A percentile compares a stretch with the other conserved stretches of the same genome.
phyloP scores from a whole-genome alignment of 306 rosid species.

The Rosa lucieae region DNA sequence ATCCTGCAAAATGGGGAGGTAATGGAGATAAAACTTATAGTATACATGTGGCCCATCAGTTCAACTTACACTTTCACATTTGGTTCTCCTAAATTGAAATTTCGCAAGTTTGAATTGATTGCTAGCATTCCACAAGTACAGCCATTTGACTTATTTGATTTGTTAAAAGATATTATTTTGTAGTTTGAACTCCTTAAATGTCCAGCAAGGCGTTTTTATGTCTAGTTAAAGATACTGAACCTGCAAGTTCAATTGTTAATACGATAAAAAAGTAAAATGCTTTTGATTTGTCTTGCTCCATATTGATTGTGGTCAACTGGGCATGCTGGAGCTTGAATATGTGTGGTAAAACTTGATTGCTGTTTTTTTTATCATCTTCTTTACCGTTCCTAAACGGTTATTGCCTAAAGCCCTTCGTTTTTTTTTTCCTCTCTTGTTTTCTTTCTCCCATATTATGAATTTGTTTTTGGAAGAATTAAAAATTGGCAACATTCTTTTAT shows the following conservation, averaged over 20 bases:
- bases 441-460: not conserved
- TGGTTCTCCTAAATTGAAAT: not conserved
- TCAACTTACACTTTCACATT: not conserved
- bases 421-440: not conserved
- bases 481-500: not conserved
- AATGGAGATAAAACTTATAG: slow-evolving; percentile 1
- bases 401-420: not conserved
- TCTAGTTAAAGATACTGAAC: not conserved
- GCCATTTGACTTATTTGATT: not conserved
- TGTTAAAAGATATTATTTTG: not conserved
- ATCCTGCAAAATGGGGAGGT: slow-evolving; percentile 99
- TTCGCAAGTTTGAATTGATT: not conserved
- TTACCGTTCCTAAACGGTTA: no score
- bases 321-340: not conserved
- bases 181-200: slow-evolving; percentile 2
- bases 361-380: no score
- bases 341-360: not conserved
- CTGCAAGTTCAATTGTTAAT: not conserved
- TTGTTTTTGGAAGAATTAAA: not conserved
- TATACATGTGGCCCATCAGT: not conserved
- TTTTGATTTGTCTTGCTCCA: not conserved
- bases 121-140: not conserved
- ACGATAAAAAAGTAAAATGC: not conserved
- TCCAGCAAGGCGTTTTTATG: not conserved
- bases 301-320: not conserved